Evolutionary conservation across 2,329 filamentous ascomycete species (phyloP), one percentile per base, ranked within the genome.

Genomic region (Hypoxylon sp.): DNA sequence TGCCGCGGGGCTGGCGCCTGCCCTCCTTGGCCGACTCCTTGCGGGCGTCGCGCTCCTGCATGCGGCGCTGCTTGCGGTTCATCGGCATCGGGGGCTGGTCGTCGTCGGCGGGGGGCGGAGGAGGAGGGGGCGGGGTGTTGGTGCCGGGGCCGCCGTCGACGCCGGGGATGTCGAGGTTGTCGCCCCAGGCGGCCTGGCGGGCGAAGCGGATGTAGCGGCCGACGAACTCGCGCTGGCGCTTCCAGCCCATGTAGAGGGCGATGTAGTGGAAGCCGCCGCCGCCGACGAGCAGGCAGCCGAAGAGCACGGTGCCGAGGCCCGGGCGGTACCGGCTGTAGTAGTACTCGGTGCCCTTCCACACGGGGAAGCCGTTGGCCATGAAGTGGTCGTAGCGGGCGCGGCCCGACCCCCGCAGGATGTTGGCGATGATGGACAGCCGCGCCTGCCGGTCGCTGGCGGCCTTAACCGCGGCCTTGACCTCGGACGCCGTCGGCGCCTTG

Each of bases 321-420:
- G 95, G 95, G 17, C 95, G 86, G 83, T 94, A 97, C 55, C 95
- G 88, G 69, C 87, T 88, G 80, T 99, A 99, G 83, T 98, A 99
- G 83, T 99, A 99, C 62, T 95, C 94, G 40, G 94, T 97, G 56
- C 95, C 95, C 79, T 94, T 93, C 95, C 95, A 99, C 53, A 86
- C 86, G 26, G 95, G 95, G 79, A 99, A 99, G 60, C 95, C 95
- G 76, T 98, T 92, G 74, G 81, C 79, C 59, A 98, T 78, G 79
- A 98, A 99, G 75, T 97, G 89, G 74, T 99, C 94, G 77, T 99
- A 99, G 63, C 95, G 89, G 67, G 91, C 90, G 63, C 95, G 86
- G 51, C 85, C 84, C 2, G 89, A 80, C 1, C 94, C 92, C 67
- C 90, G 88, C 48, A 99, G 87, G 70, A 99, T 90, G 71, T 92